phyloP scores from a whole-genome alignment of 1,284 basidiomycete species.

The Leccinum subspadiceum region DNA sequence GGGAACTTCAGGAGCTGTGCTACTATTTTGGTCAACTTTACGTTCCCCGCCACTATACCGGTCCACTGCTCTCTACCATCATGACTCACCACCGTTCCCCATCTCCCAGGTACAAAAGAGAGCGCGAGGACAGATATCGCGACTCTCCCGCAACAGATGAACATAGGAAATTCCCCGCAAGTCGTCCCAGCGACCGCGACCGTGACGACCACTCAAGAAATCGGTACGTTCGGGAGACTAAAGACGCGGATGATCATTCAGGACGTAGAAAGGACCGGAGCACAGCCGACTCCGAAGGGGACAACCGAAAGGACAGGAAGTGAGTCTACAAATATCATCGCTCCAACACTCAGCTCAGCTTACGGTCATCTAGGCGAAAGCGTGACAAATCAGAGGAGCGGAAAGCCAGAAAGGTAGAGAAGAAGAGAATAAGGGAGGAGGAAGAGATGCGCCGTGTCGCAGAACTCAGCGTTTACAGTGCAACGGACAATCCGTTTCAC shows the following conservation, averaged over 20 bases:
- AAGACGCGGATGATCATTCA: constrained; percentile 39
- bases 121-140: constrained; percentile 30
- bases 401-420: constrained; percentile 77
- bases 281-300: constrained; percentile 39
- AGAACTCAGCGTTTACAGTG: constrained; percentile 90
- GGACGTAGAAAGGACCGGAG: constrained; percentile 46
- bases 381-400: constrained; percentile 78
- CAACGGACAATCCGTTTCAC: constrained; percentile 95
- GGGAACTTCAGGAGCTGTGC: constrained; percentile 9
- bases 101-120: constrained; percentile 45
- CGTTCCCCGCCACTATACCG: constrained; percentile 1
- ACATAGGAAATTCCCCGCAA: constrained; percentile 37
- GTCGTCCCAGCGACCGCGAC: constrained; percentile 42
- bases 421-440: constrained; percentile 77
- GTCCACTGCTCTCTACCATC: neutral
- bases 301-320: constrained; percentile 60
- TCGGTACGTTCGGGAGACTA: constrained; percentile 39
- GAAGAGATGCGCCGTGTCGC: constrained; percentile 86
- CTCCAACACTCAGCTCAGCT: constrained; percentile 5
- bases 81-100: constrained; percentile 41
- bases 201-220: constrained; percentile 36
- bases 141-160: constrained; percentile 31
- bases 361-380: constrained; percentile 55
- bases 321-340: constrained; percentile 34
- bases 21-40: neutral